Conservation (phyloP, 768 basidiomycete species). For the Boletus patriciae region DNA sequence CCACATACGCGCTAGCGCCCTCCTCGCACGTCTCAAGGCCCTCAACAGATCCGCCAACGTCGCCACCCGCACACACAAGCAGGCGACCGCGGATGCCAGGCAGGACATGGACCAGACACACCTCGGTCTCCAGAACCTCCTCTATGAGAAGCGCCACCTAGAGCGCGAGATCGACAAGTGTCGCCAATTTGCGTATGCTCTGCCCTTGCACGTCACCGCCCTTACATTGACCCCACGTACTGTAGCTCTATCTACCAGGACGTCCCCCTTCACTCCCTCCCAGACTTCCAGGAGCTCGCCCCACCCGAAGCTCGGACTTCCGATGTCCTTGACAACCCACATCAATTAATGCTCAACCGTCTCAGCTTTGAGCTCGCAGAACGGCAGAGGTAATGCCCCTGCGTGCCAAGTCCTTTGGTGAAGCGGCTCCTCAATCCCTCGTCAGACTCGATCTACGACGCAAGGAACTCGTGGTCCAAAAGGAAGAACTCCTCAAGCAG, state of each 20-base stretch:
- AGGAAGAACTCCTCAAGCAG: constrained; percentile 79
- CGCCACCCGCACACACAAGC: constrained; percentile 68
- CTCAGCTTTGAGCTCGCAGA: constrained; percentile 85
- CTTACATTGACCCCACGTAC: constrained; percentile 2
- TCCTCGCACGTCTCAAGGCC: constrained; percentile 77
- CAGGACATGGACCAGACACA: constrained; percentile 91
- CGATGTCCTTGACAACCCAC: constrained; percentile 64
- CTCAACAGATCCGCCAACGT: constrained; percentile 74
- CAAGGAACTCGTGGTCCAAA: constrained; percentile 65
- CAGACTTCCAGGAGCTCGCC: constrained; percentile 69
- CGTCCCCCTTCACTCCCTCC: constrained; percentile 66
- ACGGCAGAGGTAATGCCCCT: constrained; percentile 67
- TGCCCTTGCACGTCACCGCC: not conserved
- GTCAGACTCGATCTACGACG: constrained; percentile 68
- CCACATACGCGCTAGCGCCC: constrained; percentile 68
- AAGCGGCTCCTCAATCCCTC: constrained; percentile 3
- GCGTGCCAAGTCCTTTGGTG: constrained; percentile 2
- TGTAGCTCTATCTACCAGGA: constrained; percentile 86
- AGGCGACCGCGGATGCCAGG: constrained; percentile 69
- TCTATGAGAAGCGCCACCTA: constrained; percentile 87
- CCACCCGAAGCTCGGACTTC: constrained; percentile 64
- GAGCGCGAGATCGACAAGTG: constrained; percentile 93
- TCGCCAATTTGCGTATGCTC: constrained; percentile 77
- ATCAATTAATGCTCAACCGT: constrained; percentile 85
- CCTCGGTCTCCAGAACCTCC: constrained; percentile 80